Conservation (phyloP, 2,329 filamentous ascomycete genomes). For the Trichoderma sp. region DNA sequence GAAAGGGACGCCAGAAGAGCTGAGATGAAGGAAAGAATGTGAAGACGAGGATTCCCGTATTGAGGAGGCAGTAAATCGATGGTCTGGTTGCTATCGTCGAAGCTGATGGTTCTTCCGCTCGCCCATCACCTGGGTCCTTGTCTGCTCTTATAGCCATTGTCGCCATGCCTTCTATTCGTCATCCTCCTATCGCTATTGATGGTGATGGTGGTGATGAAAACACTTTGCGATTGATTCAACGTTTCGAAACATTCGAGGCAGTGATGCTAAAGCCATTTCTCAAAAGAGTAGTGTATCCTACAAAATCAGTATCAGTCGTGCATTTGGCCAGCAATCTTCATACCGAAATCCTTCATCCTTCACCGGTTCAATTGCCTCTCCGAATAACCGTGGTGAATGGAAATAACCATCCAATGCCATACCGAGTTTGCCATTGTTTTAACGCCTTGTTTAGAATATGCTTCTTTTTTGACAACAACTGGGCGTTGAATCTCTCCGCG, state of each 20-base stretch:
- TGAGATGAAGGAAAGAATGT: background rate
- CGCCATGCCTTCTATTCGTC: background rate
- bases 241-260: background rate
- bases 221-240: background rate
- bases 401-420: background rate
- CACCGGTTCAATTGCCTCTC: background rate
- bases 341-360: background rate
- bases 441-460: background rate
- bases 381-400: background rate
- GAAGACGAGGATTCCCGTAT: accelerated
- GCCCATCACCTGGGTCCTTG: background rate
- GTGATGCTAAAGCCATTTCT: background rate
- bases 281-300: constrained; percentile 5
- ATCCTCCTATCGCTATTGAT: background rate
- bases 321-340: background rate
- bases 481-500: background rate
- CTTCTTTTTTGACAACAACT: background rate
- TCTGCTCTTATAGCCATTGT: background rate
- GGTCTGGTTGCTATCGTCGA: background rate
- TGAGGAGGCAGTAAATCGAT: background rate
- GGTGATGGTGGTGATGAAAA: background rate
- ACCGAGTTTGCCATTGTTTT: background rate
- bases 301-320: background rate
- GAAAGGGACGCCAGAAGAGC: background rate
- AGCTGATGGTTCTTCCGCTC: background rate